phyloP scores from a whole-genome alignment of 2,329 filamentous ascomycete species.

The Phialophora expanda region DNA sequence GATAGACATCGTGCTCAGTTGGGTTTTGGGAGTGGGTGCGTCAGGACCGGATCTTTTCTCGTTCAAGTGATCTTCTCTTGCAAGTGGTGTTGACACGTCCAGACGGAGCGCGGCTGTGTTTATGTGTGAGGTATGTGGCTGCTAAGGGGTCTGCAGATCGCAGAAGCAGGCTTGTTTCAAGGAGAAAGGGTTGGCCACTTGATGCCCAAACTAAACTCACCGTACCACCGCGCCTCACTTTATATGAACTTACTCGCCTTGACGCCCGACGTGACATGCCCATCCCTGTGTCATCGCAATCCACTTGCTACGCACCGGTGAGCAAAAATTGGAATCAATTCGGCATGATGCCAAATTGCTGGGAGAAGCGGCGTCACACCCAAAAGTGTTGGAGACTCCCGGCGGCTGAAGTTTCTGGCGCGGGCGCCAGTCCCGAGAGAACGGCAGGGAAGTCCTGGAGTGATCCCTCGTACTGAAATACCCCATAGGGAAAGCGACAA shows the following conservation, averaged over 20 bases:
- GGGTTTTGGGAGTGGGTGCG: not conserved
- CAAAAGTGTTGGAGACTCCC: not conserved
- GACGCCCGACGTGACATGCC: constrained; percentile 17
- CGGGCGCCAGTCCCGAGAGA: not conserved
- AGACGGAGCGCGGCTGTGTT: constrained; percentile 13
- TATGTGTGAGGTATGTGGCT: constrained; percentile 3
- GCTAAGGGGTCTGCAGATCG: not conserved
- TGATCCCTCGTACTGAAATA: not conserved
- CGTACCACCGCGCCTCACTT: constrained; percentile 14
- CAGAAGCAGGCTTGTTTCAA: constrained; percentile 28
- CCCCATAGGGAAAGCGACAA: not conserved
- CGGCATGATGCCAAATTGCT: constrained; percentile 17
- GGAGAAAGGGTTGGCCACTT: constrained; percentile 17
- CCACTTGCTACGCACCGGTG: not conserved
- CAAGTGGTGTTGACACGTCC: not conserved
- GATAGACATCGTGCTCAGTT: constrained; percentile 20
- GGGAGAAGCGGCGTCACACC: not conserved
- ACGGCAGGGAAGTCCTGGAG: not conserved
- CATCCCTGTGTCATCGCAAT: constrained; percentile 13
- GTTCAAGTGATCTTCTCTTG: not conserved
- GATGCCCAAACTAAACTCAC: constrained; percentile 27
- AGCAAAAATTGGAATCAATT: constrained; percentile 14
- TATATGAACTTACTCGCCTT: constrained; percentile 14
- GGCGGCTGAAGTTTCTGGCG: constrained; percentile 17
- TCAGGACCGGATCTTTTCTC: not conserved